Evolutionary conservation across 208 protist species (phyloP), one percentile per base, ranked within the genome.

Genomic region (Wallacemonas sp.): DNA sequence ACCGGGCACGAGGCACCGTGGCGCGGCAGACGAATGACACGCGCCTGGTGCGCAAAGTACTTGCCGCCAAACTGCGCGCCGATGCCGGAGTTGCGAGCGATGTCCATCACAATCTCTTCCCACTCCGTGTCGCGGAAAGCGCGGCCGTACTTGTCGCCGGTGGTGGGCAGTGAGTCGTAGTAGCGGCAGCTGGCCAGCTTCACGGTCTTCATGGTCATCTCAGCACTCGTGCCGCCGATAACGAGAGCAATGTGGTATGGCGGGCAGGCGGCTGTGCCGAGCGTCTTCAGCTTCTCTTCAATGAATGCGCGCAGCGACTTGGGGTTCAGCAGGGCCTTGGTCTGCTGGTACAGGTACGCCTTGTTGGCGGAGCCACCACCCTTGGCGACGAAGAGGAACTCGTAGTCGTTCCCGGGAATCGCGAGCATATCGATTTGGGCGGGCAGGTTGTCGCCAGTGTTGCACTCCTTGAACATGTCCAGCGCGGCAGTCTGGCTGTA

Each of bases 311-410:
- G 71, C 52, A 99, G 80, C 9, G 81, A 90, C 58, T 94, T 89
- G 63, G 90, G 87, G 78, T 98, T 98, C 32, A 98, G 82, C 42
- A 98, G 80, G 10, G 97, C 94, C 79, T 98, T 98, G 9, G 97
- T 98, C 79, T 98, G 76, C 84, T 99, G 97, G 83, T 91, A 99
- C 19, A 99, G 87, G 74, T 91, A 99, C 1, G 97, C 92, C 80
- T 99, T 99, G 87, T 99, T 99, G 29, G 97, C 97, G 29, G 93
- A 98, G 57, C 98, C 98, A 57, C 98, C 98, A 42, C 98, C 97
- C 82, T 99, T 99, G 63, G 96, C 97, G 63, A 98, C 87, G 81
- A 99, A 99, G 21, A 97, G 77, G 77, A 99, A 98, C 57, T 98
- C 85, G 78, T 99, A 99, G 68, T 92, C 82, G 75, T 92, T 91